Percentiles rank a stretch among this genome's conserved stretches.
Evolutionary conservation across 139 green algal species (phyloP).

Genomic region (Closterium sp.): DNA sequence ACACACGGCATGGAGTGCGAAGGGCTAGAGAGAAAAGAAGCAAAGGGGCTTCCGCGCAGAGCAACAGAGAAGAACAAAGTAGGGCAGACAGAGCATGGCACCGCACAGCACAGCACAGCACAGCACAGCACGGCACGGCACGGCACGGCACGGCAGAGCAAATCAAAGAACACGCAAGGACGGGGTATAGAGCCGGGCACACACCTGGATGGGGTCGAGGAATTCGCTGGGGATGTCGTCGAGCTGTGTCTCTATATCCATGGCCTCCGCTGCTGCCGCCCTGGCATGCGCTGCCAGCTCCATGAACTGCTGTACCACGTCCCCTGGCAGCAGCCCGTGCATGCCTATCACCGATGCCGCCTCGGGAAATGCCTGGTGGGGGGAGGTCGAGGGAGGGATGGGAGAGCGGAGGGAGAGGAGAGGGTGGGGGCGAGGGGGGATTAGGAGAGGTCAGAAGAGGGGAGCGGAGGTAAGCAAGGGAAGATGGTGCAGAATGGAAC

Average conservation of each 20-base stretch:
- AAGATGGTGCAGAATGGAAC: background rate
- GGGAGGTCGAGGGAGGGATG: background rate
- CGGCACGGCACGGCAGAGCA: too few species aligned
- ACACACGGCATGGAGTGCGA: background rate
- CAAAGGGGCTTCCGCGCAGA: too few species aligned
- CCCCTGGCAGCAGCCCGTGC: constrained; percentile 24
- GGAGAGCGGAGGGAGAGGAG: background rate
- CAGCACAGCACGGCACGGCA: too few species aligned
- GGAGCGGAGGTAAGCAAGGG: background rate
- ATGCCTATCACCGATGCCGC: constrained; percentile 41
- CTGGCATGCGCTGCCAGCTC: constrained; percentile 57
- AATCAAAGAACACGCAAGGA: too few species aligned
- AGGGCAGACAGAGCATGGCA: too few species aligned
- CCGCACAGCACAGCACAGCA: too few species aligned
- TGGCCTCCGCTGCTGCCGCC: constrained; percentile 21
- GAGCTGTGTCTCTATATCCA: constrained; percentile 70
- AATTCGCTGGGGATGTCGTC: constrained; percentile 90
- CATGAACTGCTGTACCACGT: constrained; percentile 43
- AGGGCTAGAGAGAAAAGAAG: background rate
- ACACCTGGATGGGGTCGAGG: constrained; percentile 77
- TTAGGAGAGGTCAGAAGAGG: too few species aligned
- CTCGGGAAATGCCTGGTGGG: constrained; percentile 67
- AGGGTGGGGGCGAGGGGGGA: too few species aligned
- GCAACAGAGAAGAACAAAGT: too few species aligned
- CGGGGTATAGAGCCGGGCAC: background rate